Evolutionary conservation across 495 filamentous ascomycete genomes (phyloP).

Genomic region (Neurospora tetraspora): DNA sequence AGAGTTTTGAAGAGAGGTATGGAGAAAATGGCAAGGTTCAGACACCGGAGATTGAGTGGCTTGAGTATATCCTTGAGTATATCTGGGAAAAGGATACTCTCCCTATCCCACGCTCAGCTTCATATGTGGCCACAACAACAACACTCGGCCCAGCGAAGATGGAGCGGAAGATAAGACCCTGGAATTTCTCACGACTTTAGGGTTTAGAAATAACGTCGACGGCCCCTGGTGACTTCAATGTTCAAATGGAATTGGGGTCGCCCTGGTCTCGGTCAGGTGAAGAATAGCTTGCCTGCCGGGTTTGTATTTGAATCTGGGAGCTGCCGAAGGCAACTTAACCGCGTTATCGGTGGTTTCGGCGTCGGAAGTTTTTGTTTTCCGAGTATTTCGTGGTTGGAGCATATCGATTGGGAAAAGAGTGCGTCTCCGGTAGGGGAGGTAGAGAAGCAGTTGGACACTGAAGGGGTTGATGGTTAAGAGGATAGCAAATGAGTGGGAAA

Average conservation of each 20-base stretch:
- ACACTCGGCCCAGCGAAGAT: neutral
- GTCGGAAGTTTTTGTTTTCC: neutral
- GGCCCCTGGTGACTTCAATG: neutral
- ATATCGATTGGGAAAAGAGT: neutral
- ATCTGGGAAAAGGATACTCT: neutral
- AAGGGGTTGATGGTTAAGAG: neutral
- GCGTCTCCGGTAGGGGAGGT: neutral
- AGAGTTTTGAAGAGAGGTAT: neutral
- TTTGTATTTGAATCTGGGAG: neutral
- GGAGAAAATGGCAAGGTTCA: neutral
- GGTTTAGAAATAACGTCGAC: neutral
- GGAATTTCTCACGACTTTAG: neutral
- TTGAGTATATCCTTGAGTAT: neutral
- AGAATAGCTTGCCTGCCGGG: neutral
- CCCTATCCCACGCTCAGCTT: too few relatives aligned
- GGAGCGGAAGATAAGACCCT: neutral
- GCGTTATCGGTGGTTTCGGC: neutral
- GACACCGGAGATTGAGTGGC: neutral
- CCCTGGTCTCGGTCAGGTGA: neutral
- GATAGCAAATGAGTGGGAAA: neutral
- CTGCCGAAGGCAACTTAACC: neutral
- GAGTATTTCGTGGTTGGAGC: neutral
- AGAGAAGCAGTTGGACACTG: neutral
- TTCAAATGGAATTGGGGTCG: neutral
- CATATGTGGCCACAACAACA: too few relatives aligned